Evolutionary conservation across 495 filamentous ascomycete species (phyloP).

Genomic region (Cryomyces minteri): DNA sequence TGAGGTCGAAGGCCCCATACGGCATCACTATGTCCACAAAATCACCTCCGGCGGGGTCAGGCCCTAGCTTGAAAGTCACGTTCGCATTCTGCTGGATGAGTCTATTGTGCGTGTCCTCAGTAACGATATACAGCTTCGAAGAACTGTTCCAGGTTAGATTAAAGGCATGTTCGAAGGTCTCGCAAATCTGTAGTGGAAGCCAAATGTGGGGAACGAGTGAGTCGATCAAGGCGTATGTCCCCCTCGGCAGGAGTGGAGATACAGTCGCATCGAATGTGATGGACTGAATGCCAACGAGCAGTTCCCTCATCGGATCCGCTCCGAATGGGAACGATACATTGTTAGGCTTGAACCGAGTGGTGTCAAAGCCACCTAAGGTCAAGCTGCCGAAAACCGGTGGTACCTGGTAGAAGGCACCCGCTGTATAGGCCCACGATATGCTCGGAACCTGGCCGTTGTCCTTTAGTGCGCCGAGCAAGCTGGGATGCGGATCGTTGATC

Average conservation of each 20-base stretch:
- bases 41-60: neutral
- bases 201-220: slow-evolving; percentile 5
- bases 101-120: slow-evolving; percentile 1
- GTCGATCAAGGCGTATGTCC: slow-evolving; percentile 6
- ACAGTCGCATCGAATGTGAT: too few species aligned
- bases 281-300: slow-evolving; percentile 2
- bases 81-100: slow-evolving; percentile 6
- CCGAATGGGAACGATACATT: slow-evolving; percentile 2
- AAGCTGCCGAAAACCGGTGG: slow-evolving; percentile 4
- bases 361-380: slow-evolving; percentile 9
- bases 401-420: slow-evolving; percentile 12
- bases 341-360: neutral
- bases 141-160: slow-evolving; percentile 5
- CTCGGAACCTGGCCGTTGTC: slow-evolving; percentile 9
- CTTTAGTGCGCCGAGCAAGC: slow-evolving; percentile 11
- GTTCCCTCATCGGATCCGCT: slow-evolving; percentile 2
- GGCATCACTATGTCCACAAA: slow-evolving; percentile 12
- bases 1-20: slow-evolving; percentile 15
- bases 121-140: slow-evolving; percentile 4
- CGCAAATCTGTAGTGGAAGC: slow-evolving; percentile 5
- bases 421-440: slow-evolving; percentile 17
- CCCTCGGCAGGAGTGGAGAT: neutral
- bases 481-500: slow-evolving; percentile 11
- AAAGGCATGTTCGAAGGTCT: slow-evolving; percentile 8
- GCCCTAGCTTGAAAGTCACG: slow-evolving; percentile 5